Percentiles rank a stretch among this genome's conserved stretches.
Conservation (phyloP, 2,329 filamentous ascomycete species). For the Lecanicillium sp. region DNA sequence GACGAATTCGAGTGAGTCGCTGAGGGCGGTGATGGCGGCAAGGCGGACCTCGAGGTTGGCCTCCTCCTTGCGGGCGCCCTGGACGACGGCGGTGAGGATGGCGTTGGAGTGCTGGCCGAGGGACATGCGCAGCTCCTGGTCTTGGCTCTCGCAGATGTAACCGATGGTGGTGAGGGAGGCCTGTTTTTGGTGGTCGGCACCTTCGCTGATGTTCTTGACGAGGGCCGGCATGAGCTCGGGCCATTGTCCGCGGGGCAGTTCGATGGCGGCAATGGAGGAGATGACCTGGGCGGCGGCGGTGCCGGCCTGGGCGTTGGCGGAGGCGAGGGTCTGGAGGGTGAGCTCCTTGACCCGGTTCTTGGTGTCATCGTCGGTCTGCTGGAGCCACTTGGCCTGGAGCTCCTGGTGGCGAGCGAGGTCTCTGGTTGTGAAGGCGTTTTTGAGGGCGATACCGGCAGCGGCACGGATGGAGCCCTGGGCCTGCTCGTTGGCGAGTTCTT, state of each 20-base stretch:
- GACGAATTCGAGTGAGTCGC: constrained; percentile 96
- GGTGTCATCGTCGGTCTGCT: constrained; percentile 71
- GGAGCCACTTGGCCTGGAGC: constrained; percentile 89
- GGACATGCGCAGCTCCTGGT: constrained; percentile 74
- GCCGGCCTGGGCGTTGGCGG: constrained; percentile 74
- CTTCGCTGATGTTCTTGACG: constrained; percentile 87
- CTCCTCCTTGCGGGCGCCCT: constrained; percentile 96
- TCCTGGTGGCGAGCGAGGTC: constrained; percentile 82
- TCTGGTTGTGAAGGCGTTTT: constrained; percentile 95
- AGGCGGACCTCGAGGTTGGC: constrained; percentile 83
- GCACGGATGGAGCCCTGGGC: constrained; percentile 79
- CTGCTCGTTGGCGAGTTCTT: constrained; percentile 88
- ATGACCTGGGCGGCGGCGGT: constrained; percentile 92
- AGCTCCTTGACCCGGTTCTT: constrained; percentile 85
- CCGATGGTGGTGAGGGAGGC: constrained; percentile 93
- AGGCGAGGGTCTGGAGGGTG: constrained; percentile 80
- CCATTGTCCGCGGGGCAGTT: constrained; percentile 91
- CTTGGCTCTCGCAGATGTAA: constrained; percentile 95
- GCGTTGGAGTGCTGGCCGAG: constrained; percentile 88
- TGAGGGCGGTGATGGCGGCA: constrained; percentile 87
- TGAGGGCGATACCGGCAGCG: constrained; percentile 91
- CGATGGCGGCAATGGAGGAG: constrained; percentile 88
- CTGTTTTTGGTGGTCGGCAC: constrained; percentile 85
- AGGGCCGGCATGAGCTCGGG: constrained; percentile 80
- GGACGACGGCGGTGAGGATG: constrained; percentile 94